Conservation (phyloP, 2,329 filamentous ascomycete genomes). For the Xylaria sp. region DNA sequence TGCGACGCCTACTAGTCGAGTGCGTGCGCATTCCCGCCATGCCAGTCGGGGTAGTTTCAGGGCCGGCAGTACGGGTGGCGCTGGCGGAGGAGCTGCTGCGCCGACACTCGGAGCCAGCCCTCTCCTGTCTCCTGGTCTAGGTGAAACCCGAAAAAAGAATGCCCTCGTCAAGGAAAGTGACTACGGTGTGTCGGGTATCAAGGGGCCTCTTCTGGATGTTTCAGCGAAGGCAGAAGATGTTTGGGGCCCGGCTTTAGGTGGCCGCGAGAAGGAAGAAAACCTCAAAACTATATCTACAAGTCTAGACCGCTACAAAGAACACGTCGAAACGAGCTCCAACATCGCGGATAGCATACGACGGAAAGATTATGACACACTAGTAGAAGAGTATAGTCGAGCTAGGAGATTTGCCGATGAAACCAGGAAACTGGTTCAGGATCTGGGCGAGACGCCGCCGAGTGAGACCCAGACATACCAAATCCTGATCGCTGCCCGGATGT, state of each 20-base stretch:
- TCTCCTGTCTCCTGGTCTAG: slow-evolving; percentile 45
- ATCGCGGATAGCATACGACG: slow-evolving; percentile 86
- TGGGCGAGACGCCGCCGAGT: slow-evolving; percentile 63
- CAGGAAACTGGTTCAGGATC: slow-evolving; percentile 66
- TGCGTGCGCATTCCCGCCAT: slow-evolving; percentile 65
- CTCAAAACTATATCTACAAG: slow-evolving; percentile 78
- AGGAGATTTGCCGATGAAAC: slow-evolving; percentile 81
- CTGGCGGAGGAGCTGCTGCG: slow-evolving; percentile 14
- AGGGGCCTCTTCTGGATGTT: slow-evolving; percentile 84
- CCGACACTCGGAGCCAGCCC: slow-evolving; percentile 46
- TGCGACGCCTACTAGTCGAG: slow-evolving; percentile 42
- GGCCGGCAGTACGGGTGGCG: slow-evolving; percentile 50
- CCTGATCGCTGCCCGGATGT: slow-evolving; percentile 89
- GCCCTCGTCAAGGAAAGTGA: slow-evolving; percentile 91
- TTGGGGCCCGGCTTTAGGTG: slow-evolving; percentile 92
- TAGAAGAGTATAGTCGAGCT: slow-evolving; percentile 87
- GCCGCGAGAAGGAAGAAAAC: slow-evolving; percentile 87
- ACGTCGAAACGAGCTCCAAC: slow-evolving; percentile 79
- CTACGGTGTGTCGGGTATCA: slow-evolving; percentile 87
- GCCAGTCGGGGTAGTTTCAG: slow-evolving; percentile 71
- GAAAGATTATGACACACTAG: slow-evolving; percentile 85
- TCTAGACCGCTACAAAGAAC: slow-evolving; percentile 78
- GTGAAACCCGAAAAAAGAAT: slow-evolving; percentile 78
- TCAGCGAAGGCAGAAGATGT: slow-evolving; percentile 95
- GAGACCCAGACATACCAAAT: slow-evolving; percentile 87